Evolutionary conservation across 345 rosid genomes (phyloP), one percentile per base, ranked within the genome.

Genomic region (Melaleuca quinquenervia): DNA sequence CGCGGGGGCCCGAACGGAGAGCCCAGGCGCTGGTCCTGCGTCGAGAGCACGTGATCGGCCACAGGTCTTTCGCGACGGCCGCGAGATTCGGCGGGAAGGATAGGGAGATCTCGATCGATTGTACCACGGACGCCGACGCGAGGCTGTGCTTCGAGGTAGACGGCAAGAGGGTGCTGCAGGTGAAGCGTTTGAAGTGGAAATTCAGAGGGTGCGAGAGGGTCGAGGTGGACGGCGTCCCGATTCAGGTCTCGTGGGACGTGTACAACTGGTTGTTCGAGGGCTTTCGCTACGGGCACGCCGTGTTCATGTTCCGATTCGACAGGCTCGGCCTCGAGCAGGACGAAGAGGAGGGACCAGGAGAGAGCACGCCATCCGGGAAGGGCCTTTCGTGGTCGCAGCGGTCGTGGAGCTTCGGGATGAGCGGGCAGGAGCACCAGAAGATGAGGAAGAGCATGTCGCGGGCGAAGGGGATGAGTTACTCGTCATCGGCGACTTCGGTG

Each of bases 221-320:
- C 13, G 96, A 94, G 85, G 92, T 95, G 2, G 99, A 95, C 52
- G 99, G 96, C 6, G 94, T 93, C 21, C 56, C 89, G 7, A 87
- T 95, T 11, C 97, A 95, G 85, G 89, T 96, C 91, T 96, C 97
- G 5, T 96, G 99, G 99, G 99, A 96, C 75, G 95, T 96, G 13
- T 94, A 96, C 84, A 94, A 92, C 83, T 96, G 99, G 99, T 75
- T 96, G 50, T 95, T 94, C 56, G 93, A 95, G 78, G 48, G 78
- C 16, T 70, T 70, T 13, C 86, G 82, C 82, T 82, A 89, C n/a
- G 90, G 92, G 27, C 94, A 94, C 83, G 97, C 95, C 0, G 93
- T 94, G 85, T 96, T 96, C 91, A 91, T 93, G 93, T 96, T 96
- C 89, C 90, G 93, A 86, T 95, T 96, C 83, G 99, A 95, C 32